Evolutionary conservation across 441 rosid species (phyloP).

Genomic region (Populus hybrid): DNA sequence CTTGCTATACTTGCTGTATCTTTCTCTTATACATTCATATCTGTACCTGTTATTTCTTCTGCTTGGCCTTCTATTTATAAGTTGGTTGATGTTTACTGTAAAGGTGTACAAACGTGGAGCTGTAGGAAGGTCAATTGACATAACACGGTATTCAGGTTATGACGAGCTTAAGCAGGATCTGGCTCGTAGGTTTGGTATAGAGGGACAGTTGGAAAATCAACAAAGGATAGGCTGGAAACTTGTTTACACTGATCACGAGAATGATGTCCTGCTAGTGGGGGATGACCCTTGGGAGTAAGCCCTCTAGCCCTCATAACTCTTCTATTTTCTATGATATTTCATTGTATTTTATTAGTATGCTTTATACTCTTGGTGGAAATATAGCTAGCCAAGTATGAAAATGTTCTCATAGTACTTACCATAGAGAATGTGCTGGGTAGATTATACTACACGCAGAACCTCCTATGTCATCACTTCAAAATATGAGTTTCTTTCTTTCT

Average conservation of each 20-base stretch:
- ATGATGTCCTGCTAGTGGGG: slow-evolving; percentile 89
- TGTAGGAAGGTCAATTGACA: slow-evolving; percentile 74
- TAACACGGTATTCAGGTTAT: slow-evolving; percentile 64
- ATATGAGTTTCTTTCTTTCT: not conserved
- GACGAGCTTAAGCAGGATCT: slow-evolving; percentile 66
- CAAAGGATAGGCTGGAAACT: slow-evolving; percentile 82
- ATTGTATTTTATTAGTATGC: not conserved
- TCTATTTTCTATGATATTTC: not conserved
- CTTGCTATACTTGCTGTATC: not conserved
- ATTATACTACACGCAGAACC: not conserved
- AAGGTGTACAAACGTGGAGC: slow-evolving; percentile 84
- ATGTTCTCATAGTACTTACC: not conserved
- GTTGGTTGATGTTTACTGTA: slow-evolving; percentile 13
- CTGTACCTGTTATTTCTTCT: not conserved
- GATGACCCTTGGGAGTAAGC: slow-evolving; percentile 99
- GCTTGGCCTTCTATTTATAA: slow-evolving; percentile 10
- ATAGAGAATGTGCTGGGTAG: not conserved
- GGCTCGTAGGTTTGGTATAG: slow-evolving; percentile 73
- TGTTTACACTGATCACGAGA: slow-evolving; percentile 93
- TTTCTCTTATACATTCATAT: not conserved
- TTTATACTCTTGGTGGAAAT: not conserved
- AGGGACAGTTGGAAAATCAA: slow-evolving; percentile 70
- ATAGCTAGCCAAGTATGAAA: not conserved
- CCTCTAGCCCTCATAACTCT: slow-evolving; percentile 30
- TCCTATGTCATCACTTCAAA: not conserved